Percentiles rank a stretch among this genome's conserved stretches.
Conservation (phyloP, 768 basidiomycete genomes). For the Tulasnella calospora region DNA sequence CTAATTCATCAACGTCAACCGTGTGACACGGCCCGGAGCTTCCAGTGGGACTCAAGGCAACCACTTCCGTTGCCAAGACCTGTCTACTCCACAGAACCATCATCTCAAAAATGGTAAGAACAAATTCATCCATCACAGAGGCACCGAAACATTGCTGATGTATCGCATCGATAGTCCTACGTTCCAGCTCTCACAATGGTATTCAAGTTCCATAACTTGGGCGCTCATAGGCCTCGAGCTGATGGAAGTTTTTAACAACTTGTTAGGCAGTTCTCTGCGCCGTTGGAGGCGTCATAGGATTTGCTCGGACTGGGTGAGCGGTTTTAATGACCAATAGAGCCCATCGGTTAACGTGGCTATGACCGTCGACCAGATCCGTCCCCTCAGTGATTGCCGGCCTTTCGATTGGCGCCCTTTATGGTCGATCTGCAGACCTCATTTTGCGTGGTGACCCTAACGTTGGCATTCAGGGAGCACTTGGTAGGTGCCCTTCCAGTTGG, state of each 20-base stretch:
- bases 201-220: neutral
- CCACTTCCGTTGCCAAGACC: neutral
- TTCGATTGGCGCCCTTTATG: constrained; percentile 64
- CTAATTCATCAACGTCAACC: neutral
- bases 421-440: constrained; percentile 73
- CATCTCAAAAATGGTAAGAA: neutral
- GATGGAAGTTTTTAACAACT: neutral
- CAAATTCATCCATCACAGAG: neutral
- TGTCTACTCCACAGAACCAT: neutral
- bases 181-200: neutral
- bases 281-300: constrained; percentile 63
- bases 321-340: constrained; percentile 31
- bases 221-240: neutral
- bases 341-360: constrained; percentile 37
- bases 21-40: neutral
- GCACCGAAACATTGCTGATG: neutral
- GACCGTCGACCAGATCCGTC: constrained; percentile 59
- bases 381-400: constrained; percentile 81
- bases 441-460: constrained; percentile 63
- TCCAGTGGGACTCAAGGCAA: neutral
- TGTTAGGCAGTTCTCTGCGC: constrained; percentile 51
- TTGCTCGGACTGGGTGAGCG: constrained; percentile 14
- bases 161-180: neutral
- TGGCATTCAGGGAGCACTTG: constrained; percentile 70
- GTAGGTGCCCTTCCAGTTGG: constrained; percentile 36